These are phyloP conservation scores for Arthrobotrys megalospora DNA, from an alignment of 2,329 filamentous ascomycete genomes.

Conservation along the genomic window DNA sequence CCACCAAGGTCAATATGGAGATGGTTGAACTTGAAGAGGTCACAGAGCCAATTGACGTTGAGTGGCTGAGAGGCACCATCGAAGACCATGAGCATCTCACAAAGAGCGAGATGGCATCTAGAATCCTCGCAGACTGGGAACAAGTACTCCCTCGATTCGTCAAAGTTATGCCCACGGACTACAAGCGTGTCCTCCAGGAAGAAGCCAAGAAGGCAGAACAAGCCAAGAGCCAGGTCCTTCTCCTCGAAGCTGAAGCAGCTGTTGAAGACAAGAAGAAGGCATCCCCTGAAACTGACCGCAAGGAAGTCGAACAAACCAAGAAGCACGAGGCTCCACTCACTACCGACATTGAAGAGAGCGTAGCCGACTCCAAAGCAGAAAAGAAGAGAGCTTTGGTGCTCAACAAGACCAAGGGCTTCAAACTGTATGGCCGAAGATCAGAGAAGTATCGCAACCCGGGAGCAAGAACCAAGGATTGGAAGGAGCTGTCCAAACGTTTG, in stretches of 20 bases:
- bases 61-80: slow-evolving; percentile 89
- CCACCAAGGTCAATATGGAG: slow-evolving; percentile 94
- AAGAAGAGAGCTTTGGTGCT: slow-evolving; percentile 92
- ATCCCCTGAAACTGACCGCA: slow-evolving; percentile 70
- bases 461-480: slow-evolving; percentile 92
- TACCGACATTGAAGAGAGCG: slow-evolving; percentile 88
- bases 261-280: slow-evolving; percentile 76
- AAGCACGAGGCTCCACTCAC: slow-evolving; percentile 71
- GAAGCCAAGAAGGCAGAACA: slow-evolving; percentile 88
- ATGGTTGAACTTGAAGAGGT: slow-evolving; percentile 93
- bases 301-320: slow-evolving; percentile 76
- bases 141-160: slow-evolving; percentile 90
- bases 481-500: slow-evolving; percentile 86
- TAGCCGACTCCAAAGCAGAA: slow-evolving; percentile 85
- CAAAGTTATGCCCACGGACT: slow-evolving; percentile 94
- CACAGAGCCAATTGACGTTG: slow-evolving; percentile 88
- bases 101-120: slow-evolving; percentile 92
- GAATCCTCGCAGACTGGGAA: slow-evolving; percentile 95
- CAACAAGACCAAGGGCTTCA: slow-evolving; percentile 98
- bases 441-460: slow-evolving; percentile 93
- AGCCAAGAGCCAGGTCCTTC: slow-evolving; percentile 76
- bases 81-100: slow-evolving; percentile 99
- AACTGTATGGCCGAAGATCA: slow-evolving; percentile 92
- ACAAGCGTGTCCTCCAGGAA: slow-evolving; percentile 91
- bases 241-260: slow-evolving; percentile 58